phyloP scores from a whole-genome alignment of 176 grass and related monocot genomes.

The Elaeis guineensis region DNA sequence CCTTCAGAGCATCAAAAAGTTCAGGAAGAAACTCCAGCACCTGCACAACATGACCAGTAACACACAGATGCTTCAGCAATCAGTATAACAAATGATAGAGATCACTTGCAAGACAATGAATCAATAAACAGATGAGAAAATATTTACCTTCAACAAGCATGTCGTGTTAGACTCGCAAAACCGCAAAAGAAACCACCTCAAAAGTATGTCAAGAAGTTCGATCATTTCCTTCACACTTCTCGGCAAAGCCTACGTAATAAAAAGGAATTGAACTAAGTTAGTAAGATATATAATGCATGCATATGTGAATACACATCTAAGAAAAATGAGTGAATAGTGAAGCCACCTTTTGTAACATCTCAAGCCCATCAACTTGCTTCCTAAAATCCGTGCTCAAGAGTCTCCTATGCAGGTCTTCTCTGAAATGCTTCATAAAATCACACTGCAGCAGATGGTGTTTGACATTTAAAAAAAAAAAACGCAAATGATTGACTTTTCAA shows the following conservation, averaged over 20 bases:
- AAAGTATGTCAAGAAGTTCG: slow-evolving; percentile 93
- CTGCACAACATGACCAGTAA: slow-evolving; percentile 24
- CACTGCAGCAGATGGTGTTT: slow-evolving; percentile 29
- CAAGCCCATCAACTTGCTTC: slow-evolving; percentile 97
- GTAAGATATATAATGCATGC: neutral
- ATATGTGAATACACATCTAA: neutral
- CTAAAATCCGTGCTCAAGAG: slow-evolving; percentile 92
- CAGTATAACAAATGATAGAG: neutral
- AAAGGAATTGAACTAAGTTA: neutral
- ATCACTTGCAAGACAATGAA: neutral
- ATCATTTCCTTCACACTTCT: slow-evolving; percentile 66
- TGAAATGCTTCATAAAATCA: slow-evolving; percentile 88
- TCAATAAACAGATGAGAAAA: neutral
- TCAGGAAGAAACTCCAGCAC: slow-evolving; percentile 98
- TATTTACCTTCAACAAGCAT: slow-evolving; percentile 83
- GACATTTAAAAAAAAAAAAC: too few species aligned
- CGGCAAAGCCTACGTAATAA: slow-evolving; percentile 54
- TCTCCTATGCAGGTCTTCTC: slow-evolving; percentile 90
- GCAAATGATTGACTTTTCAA: too few species aligned
- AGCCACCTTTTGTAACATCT: slow-evolving; percentile 85
- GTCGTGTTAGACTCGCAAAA: slow-evolving; percentile 99
- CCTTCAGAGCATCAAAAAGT: slow-evolving; percentile 83
- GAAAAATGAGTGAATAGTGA: neutral
- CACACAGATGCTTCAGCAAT: slow-evolving; percentile 10
- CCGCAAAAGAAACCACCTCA: slow-evolving; percentile 96